Evolutionary conservation across 352 stramenopile genomes (phyloP), one percentile per base, ranked within the genome.

Genomic region (Globisporangium barbulae): DNA sequence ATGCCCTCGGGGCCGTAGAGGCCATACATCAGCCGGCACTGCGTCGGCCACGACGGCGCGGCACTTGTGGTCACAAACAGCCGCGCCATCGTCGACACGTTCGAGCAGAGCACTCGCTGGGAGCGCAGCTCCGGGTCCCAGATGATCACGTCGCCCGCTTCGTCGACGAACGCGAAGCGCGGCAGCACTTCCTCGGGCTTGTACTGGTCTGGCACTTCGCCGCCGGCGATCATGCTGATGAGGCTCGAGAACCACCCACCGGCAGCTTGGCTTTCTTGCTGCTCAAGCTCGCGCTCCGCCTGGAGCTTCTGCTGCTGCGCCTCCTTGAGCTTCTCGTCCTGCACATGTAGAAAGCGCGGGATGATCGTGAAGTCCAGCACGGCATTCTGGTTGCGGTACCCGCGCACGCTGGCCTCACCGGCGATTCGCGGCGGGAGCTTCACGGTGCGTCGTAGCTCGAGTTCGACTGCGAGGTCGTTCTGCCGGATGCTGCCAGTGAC

Each of bases 71-170:
- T 74, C 21, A 90, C 69, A 41, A 83, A 79, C 5, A 93, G 31
- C 7, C 76, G 73, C 21, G 72, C 66, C 73, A 91, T 79, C 2
- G 76, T 88, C 45, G 77, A 91, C 5, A 93, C 69, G 59, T 91
- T 89, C 2, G 71, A 79, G 55, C 78, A 81, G n/a, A 95, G 50
- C 25, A 90, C 53, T 15, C 81, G 73, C 37, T 91, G 81, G 7
- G 76, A 85, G 9, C 83, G 81, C 25, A 72, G 81, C 55, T 95
- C 87, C 1, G 84, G 84, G 37, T 95, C 87, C 81, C 81, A 93
- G 33, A 93, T 64, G n/a, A 89, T 80, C 35, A 91, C 76, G 53
- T 92, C 72, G 1, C 81, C 83, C 7, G 52, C 49, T 35, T 61
- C 76, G 12, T 82, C 79, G 5, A 90, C 58, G 39, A 92, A 81